Evolutionary conservation across 495 filamentous ascomycete species (phyloP).

Genomic region (Bacidia gigantensis): DNA sequence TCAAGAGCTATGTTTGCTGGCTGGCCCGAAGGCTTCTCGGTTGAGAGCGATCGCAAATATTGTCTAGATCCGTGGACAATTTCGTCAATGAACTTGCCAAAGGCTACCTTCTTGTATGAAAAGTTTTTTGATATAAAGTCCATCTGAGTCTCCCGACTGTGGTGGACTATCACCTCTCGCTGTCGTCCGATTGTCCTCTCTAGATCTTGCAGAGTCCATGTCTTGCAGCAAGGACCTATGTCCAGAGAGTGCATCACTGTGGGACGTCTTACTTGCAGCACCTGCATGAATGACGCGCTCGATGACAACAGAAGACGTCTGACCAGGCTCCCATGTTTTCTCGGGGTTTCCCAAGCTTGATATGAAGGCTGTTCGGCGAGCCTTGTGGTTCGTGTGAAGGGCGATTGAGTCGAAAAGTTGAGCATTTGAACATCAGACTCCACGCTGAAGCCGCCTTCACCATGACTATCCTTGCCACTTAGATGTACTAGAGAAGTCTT

Average conservation of each 20-base stretch:
- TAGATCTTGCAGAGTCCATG: constrained; percentile 62
- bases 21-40: constrained; percentile 48
- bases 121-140: constrained; percentile 78
- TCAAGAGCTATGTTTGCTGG: constrained; percentile 55
- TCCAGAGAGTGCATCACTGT: constrained; percentile 50
- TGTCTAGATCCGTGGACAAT: constrained; percentile 47
- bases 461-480: no score
- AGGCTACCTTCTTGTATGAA: constrained; percentile 51
- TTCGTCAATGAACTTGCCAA: constrained; percentile 53
- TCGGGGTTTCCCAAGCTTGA: no score
- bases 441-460: no score
- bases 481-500: no score
- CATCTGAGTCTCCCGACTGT: constrained; percentile 50
- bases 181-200: constrained; percentile 47
- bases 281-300: neutral
- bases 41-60: constrained; percentile 65
- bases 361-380: no score
- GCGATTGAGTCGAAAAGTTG: no score
- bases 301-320: no score
- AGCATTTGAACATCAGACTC: no score
- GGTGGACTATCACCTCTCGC: constrained; percentile 59
- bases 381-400: no score
- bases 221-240: constrained; percentile 50
- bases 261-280: constrained; percentile 42
- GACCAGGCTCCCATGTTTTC: no score